phyloP scores from a whole-genome alignment of 441 rosid species.

The Jatropha multifida region DNA sequence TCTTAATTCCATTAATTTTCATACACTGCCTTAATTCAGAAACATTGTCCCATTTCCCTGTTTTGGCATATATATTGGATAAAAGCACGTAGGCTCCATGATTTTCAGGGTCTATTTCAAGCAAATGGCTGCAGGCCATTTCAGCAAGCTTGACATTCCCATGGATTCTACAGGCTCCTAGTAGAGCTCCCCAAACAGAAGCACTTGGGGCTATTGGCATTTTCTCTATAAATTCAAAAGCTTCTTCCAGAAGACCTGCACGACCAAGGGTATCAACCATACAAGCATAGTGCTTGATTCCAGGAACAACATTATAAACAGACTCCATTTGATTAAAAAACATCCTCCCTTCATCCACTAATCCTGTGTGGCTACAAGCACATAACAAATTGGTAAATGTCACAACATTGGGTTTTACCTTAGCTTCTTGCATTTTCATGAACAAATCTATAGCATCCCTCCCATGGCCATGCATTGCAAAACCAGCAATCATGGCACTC shows the following conservation, averaged over 20 bases:
- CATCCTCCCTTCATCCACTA: conserved; percentile 56
- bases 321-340: conserved; percentile 53
- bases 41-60: conserved; percentile 56
- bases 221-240: conserved; percentile 49
- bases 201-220: conserved; percentile 57
- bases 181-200: conserved; percentile 74
- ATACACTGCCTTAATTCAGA: conserved; percentile 58
- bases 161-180: conserved; percentile 72
- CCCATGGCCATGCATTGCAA: conserved; percentile 73
- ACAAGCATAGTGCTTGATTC: conserved; percentile 59
- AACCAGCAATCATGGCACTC: conserved; percentile 76
- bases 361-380: conserved; percentile 74
- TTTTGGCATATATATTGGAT: conserved; percentile 66
- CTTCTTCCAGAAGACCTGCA: conserved; percentile 65
- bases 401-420: conserved; percentile 59
- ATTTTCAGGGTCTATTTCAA: conserved; percentile 63
- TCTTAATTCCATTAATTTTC: conserved; percentile 61
- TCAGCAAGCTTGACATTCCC: conserved; percentile 65
- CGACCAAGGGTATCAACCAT: conserved; percentile 73
- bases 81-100: conserved; percentile 65
- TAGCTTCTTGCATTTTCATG: conserved; percentile 48
- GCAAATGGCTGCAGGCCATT: conserved; percentile 50
- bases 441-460: conserved; percentile 56
- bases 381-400: conserved; percentile 64
- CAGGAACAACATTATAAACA: conserved; percentile 52